phyloP scores from a whole-genome alignment of 768 basidiomycete genomes.

The Lyophyllum decastes region DNA sequence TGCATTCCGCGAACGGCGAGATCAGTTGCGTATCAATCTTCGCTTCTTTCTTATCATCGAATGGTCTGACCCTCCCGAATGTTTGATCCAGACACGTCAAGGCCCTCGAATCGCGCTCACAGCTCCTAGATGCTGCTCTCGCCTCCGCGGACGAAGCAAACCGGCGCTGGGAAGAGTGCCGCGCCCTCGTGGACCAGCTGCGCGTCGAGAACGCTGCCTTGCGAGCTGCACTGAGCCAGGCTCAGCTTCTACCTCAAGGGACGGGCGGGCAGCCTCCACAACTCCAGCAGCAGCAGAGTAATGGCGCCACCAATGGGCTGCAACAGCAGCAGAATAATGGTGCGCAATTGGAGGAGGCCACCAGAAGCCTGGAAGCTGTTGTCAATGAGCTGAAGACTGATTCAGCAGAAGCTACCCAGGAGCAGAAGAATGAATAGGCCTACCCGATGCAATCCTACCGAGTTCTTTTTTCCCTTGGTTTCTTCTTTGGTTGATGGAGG shows the following conservation, averaged over 20 bases:
- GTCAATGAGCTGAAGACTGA: conserved; percentile 27
- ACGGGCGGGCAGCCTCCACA: conserved; percentile 3
- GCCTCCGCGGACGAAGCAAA: conserved; percentile 88
- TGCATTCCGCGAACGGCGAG: conserved; percentile 86
- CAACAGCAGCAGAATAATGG: conserved; percentile 19
- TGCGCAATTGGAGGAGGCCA: conserved; percentile 29
- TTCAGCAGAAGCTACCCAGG: conserved; percentile 18
- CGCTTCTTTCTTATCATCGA: conserved; percentile 4
- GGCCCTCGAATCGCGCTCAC: conserved; percentile 82
- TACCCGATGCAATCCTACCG: not conserved
- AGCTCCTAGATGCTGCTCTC: conserved; percentile 82
- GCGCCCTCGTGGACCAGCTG: conserved; percentile 85
- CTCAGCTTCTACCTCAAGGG: conserved; percentile 38
- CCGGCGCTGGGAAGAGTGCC: conserved; percentile 87
- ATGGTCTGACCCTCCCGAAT: conserved; percentile 12
- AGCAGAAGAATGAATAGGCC: conserved; percentile 19
- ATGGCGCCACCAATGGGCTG: conserved; percentile 8
- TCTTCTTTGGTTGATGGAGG: conserved; percentile 5
- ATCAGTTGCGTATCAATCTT: conserved; percentile 62
- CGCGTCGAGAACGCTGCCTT: conserved; percentile 82
- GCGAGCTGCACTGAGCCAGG: conserved; percentile 64
- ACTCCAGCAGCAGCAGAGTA: conserved; percentile 10
- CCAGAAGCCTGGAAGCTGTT: conserved; percentile 25
- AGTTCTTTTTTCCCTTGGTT: conserved; percentile 12
- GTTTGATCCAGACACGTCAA: conserved; percentile 70